A percentile compares a stretch with the other conserved stretches of the same genome.
Conservation (phyloP, 192 early-diverging fungal genomes). For the Chytriomyces sp. region DNA sequence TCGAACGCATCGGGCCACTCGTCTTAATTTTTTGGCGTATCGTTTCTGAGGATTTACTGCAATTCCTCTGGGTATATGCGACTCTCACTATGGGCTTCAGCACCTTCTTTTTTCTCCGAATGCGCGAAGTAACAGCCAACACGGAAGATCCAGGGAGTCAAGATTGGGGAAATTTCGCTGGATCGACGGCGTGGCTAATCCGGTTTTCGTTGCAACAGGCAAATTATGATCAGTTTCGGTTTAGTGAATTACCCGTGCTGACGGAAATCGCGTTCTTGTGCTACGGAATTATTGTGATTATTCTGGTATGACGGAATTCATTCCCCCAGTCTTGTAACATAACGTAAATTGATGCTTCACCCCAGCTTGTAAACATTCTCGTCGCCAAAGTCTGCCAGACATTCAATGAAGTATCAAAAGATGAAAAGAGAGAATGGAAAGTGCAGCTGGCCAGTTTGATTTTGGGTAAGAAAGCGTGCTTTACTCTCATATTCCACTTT, state of each 20-base stretch:
- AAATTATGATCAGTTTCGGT: constrained; percentile 13
- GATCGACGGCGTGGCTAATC: constrained; percentile 3
- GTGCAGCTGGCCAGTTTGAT: constrained; percentile 20
- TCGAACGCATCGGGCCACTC: constrained; percentile 15
- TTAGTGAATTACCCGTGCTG: not conserved
- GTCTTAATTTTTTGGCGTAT: constrained; percentile 18
- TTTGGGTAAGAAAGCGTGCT: too few species aligned
- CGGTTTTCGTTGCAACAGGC: constrained; percentile 19
- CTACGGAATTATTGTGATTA: not conserved
- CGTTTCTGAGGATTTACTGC: constrained; percentile 5
- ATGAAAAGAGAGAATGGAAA: constrained; percentile 22
- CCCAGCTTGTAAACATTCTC: constrained; percentile 25
- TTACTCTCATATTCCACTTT: too few species aligned
- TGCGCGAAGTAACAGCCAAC: constrained; percentile 12
- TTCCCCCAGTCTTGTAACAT: too few species aligned
- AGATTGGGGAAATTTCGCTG: constrained; percentile 13
- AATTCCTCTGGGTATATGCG: constrained; percentile 5
- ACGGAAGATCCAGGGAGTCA: not conserved
- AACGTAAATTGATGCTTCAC: too few species aligned
- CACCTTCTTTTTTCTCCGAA: constrained; percentile 19
- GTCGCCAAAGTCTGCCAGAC: constrained; percentile 26
- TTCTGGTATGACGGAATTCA: constrained; percentile 15
- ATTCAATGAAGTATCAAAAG: not conserved
- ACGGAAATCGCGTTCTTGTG: constrained; percentile 12
- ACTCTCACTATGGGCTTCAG: constrained; percentile 13